phyloP scores from a whole-genome alignment of 352 stramenopile genomes.

The Phytophthora colocasiae region DNA sequence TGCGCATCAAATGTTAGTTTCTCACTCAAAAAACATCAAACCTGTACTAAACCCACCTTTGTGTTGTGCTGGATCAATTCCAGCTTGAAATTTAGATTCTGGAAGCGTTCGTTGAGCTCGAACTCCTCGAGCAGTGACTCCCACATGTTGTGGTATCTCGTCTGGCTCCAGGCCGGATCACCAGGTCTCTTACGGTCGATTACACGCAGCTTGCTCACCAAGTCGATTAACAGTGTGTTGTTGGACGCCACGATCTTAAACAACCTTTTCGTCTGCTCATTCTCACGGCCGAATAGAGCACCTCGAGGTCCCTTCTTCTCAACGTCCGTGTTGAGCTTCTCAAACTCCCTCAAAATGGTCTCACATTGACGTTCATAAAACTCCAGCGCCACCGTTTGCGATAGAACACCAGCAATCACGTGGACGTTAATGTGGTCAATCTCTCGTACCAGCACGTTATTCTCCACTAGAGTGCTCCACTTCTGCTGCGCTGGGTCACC shows the following conservation, averaged over 20 bases:
- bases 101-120: slow-evolving; percentile 94
- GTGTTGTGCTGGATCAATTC: slow-evolving; percentile 98
- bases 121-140: slow-evolving; percentile 92
- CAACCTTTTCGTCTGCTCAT: slow-evolving; percentile 79
- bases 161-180: slow-evolving; percentile 96
- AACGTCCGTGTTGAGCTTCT: slow-evolving; percentile 92
- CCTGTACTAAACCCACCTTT: slow-evolving; percentile 70
- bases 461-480: slow-evolving; percentile 85
- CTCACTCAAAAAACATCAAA: not conserved
- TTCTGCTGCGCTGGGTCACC: slow-evolving; percentile 72
- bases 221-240: slow-evolving; percentile 97
- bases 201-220: slow-evolving; percentile 96
- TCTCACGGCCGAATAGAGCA: slow-evolving; percentile 78
- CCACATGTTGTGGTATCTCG: slow-evolving; percentile 94
- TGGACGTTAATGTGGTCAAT: slow-evolving; percentile 89
- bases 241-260: slow-evolving; percentile 95
- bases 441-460: slow-evolving; percentile 82
- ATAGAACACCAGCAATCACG: slow-evolving; percentile 96
- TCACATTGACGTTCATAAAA: slow-evolving; percentile 97
- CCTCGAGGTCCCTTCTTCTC: slow-evolving; percentile 78
- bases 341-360: slow-evolving; percentile 95
- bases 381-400: slow-evolving; percentile 95
- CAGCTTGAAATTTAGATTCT: slow-evolving; percentile 98
- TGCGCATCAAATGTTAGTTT: slow-evolving; percentile 19
- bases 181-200: slow-evolving; percentile 93